A percentile compares a stretch with the other conserved stretches of the same genome.
These are phyloP conservation scores for Trichoderma oligosporum DNA, from an alignment of 2,329 filamentous ascomycete species.

Conservation along the genomic window DNA sequence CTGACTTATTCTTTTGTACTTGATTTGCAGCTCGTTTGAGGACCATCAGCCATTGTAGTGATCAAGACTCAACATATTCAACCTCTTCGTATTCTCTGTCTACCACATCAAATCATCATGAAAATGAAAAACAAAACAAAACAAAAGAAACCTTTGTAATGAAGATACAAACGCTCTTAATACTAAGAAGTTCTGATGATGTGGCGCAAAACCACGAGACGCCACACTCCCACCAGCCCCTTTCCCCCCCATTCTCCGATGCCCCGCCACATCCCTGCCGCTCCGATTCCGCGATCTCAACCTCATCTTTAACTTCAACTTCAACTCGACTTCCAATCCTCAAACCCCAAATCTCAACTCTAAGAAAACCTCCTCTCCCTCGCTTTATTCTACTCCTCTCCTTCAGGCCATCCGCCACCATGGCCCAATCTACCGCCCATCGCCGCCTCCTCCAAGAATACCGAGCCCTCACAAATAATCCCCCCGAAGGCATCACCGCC, in stretches of 20 bases:
- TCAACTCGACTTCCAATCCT: background rate
- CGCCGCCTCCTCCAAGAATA: slow-evolving; percentile 94
- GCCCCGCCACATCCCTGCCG: slow-evolving; percentile 7
- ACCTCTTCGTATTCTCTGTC: too few relatives aligned
- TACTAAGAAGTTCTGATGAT: background rate
- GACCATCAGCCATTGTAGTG: too few relatives aligned
- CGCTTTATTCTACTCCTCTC: background rate
- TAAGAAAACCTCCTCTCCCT: background rate
- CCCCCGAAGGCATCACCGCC: slow-evolving; percentile 95
- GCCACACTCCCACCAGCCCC: background rate
- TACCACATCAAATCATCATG: too few relatives aligned
- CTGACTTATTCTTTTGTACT: too few relatives aligned
- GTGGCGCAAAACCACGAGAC: background rate
- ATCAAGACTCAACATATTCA: too few relatives aligned
- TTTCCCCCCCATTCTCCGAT: background rate
- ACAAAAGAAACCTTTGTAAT: too few relatives aligned
- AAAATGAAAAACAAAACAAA: too few relatives aligned
- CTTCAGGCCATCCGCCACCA: slow-evolving; percentile 26
- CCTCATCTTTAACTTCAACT: too few relatives aligned
- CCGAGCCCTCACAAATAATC: slow-evolving; percentile 86
- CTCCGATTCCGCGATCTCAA: slow-evolving; percentile 6
- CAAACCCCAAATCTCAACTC: background rate
- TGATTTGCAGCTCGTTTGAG: too few relatives aligned
- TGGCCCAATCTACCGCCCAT: slow-evolving; percentile 62
- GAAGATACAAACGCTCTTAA: too few relatives aligned